These are phyloP conservation scores for Zygnema circumcarinatum DNA, from an alignment of 139 green algal genomes.

Conservation along the genomic window DNA sequence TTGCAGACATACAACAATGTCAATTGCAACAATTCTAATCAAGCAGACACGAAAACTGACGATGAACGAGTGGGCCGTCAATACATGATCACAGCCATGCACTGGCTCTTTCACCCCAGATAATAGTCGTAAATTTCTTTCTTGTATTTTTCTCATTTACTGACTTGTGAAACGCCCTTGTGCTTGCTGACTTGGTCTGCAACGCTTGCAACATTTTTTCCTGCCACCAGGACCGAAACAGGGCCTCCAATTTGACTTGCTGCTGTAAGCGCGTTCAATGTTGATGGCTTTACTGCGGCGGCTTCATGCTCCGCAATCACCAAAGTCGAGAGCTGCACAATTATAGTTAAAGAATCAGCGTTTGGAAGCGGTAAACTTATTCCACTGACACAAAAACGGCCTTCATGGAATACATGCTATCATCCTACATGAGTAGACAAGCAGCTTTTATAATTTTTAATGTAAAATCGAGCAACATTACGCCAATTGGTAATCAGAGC, in stretches of 20 bases:
- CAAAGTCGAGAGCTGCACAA: constrained; percentile 25
- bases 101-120: too few species aligned
- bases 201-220: constrained; percentile 6
- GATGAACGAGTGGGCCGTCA: background rate
- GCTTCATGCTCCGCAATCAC: constrained; percentile 36
- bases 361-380: too few species aligned
- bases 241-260: constrained; percentile 13
- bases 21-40: background rate
- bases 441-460: too few species aligned
- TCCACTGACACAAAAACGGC: too few species aligned
- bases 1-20: background rate
- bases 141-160: background rate
- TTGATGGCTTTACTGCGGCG: constrained; percentile 2
- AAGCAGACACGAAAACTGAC: background rate
- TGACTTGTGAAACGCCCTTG: constrained; percentile 11
- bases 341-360: background rate
- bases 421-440: too few species aligned
- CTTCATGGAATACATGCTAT: too few species aligned
- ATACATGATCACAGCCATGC: too few species aligned
- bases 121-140: too few species aligned
- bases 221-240: constrained; percentile 39
- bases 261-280: constrained; percentile 18
- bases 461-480: too few species aligned
- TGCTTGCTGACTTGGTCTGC: constrained; percentile 19
- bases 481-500: too few species aligned